Evolutionary conservation across 1,284 basidiomycete genomes (phyloP).

Genomic region (Marasmius fiardii): DNA sequence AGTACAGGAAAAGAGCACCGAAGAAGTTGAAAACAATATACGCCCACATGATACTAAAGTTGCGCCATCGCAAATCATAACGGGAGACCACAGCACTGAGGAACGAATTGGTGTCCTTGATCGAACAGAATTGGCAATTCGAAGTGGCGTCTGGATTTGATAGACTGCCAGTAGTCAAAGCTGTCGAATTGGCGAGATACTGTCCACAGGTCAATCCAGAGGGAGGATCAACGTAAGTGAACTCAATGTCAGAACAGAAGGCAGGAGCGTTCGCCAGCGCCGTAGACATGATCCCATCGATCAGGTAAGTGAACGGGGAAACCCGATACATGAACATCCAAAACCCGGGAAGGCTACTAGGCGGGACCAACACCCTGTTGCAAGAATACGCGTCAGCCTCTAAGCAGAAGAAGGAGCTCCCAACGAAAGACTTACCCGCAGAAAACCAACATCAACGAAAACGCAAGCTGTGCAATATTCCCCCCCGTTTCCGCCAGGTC

Average conservation of each 20-base stretch:
- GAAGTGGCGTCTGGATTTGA: slow-evolving; percentile 51
- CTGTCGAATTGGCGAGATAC: slow-evolving; percentile 58
- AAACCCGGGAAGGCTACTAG: slow-evolving; percentile 59
- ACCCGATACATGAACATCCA: slow-evolving; percentile 59
- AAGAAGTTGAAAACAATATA: slow-evolving; percentile 68
- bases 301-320: slow-evolving; percentile 72
- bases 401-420: slow-evolving; percentile 1
- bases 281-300: slow-evolving; percentile 35
- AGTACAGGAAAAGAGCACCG: too few relatives aligned
- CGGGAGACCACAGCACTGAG: slow-evolving; percentile 25
- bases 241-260: slow-evolving; percentile 33
- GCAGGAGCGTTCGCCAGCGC: slow-evolving; percentile 22
- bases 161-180: slow-evolving; percentile 60
- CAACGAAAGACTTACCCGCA: slow-evolving; percentile 2
- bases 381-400: slow-evolving; percentile 5
- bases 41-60: slow-evolving; percentile 60
- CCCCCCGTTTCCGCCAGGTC: slow-evolving; percentile 35
- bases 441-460: background rate
- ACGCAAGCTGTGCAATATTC: slow-evolving; percentile 11
- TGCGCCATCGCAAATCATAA: slow-evolving; percentile 56
- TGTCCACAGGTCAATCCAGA: slow-evolving; percentile 57
- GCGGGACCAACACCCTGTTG: slow-evolving; percentile 48
- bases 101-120: slow-evolving; percentile 53
- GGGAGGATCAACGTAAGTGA: slow-evolving; percentile 50
- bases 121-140: slow-evolving; percentile 55